Percentiles rank a stretch among this genome's conserved stretches.
Conservation (phyloP, 129 eudicot species). For the Flaveria bidentis region DNA sequence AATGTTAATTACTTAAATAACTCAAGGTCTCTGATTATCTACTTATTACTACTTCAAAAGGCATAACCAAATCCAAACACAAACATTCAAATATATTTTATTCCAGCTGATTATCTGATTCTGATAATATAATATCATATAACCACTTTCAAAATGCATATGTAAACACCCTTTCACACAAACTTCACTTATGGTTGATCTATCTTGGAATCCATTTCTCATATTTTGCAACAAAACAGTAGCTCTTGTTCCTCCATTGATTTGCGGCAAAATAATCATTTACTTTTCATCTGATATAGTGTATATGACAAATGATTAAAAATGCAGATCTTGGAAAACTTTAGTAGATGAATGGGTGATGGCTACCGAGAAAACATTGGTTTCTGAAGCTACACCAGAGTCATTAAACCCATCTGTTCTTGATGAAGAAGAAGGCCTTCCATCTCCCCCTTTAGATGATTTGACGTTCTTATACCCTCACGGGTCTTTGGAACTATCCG, state of each 20-base stretch:
- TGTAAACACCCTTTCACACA: neutral
- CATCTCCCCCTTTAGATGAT: slow-evolving; percentile 95
- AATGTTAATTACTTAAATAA: neutral
- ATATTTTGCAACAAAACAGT: neutral
- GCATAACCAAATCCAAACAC: neutral
- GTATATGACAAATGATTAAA: slow-evolving; percentile 15
- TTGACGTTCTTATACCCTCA: slow-evolving; percentile 62
- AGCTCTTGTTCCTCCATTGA: neutral
- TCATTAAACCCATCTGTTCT: slow-evolving; percentile 72
- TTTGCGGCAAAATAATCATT: neutral
- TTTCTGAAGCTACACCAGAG: slow-evolving; percentile 66
- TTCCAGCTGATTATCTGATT: neutral
- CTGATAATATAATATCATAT: neutral
- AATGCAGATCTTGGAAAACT: slow-evolving; percentile 68
- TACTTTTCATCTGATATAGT: slow-evolving; percentile 6
- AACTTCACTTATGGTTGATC: neutral
- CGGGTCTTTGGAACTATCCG: slow-evolving; percentile 58
- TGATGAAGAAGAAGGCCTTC: slow-evolving; percentile 82
- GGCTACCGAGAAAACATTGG: slow-evolving; percentile 42
- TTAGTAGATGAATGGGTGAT: slow-evolving; percentile 75
- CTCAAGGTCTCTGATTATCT: neutral
- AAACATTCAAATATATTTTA: neutral
- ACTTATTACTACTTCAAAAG: neutral
- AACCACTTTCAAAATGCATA: neutral
- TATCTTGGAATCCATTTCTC: neutral